Evolutionary conservation across 169 alveolate species (phyloP).

Genomic region (Theileria equi): DNA sequence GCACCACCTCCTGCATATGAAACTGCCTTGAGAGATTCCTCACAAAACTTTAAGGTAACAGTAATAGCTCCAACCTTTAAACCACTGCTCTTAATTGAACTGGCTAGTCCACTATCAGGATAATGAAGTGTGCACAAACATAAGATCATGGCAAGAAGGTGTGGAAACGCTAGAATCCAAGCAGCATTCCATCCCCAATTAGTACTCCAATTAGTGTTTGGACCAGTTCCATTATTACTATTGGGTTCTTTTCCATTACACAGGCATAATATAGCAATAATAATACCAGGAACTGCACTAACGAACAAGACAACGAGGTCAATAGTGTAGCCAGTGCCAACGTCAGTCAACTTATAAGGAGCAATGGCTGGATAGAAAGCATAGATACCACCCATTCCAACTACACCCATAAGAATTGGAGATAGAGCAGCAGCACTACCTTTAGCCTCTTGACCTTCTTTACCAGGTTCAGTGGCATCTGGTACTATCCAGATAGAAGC

Average conservation of each 20-base stretch:
- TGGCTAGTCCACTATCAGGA: background rate
- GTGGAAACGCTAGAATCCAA: conserved; percentile 9
- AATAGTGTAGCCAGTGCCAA: conserved; percentile 14
- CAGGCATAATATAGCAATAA: conserved; percentile 1
- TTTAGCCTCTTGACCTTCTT: too few species aligned
- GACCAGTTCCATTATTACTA: conserved; percentile 20
- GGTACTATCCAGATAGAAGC: too few species aligned
- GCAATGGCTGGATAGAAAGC: conserved; percentile 36
- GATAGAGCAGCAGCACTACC: too few species aligned
- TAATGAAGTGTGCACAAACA: conserved; percentile 12
- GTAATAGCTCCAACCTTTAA: too few species aligned
- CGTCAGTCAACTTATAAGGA: conserved; percentile 14
- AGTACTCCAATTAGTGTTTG: conserved; percentile 21
- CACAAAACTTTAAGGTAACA: too few species aligned
- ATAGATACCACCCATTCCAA: background rate
- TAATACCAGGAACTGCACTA: conserved; percentile 5
- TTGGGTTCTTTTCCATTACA: too few species aligned
- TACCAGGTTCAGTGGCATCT: too few species aligned
- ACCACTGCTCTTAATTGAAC: background rate
- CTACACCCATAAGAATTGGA: conserved; percentile 19
- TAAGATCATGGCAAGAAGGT: background rate
- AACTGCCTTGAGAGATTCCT: too few species aligned
- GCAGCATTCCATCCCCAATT: conserved; percentile 3
- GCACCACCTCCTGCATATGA: too few species aligned
- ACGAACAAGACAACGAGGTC: background rate